Percentiles rank a stretch among this genome's conserved stretches.
phyloP scores from a whole-genome alignment of 164 flowering plant genomes.

The Santalum album region DNA sequence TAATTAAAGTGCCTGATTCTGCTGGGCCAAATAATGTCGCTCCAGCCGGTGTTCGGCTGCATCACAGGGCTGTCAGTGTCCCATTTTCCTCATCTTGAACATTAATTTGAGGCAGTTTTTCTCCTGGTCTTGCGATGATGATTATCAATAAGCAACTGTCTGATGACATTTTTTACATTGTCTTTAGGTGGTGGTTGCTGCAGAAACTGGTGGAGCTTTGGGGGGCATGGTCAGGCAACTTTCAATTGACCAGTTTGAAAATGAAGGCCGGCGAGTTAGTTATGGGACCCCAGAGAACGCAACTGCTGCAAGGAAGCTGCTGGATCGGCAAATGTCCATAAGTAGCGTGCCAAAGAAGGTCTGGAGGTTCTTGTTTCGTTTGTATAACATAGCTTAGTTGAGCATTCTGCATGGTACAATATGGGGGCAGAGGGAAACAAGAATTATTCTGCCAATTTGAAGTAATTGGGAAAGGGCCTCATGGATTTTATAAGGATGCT shows the following conservation, averaged over 20 bases:
- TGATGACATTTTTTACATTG: not conserved
- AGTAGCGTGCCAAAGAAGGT: conserved; percentile 98
- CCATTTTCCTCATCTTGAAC: conserved; percentile 4
- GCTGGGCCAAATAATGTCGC: conserved; percentile 37
- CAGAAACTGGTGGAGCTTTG: conserved; percentile 85
- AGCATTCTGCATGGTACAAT: not conserved
- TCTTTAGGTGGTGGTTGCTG: conserved; percentile 82
- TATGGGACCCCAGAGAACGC: conserved; percentile 99
- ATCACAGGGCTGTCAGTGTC: conserved; percentile 89
- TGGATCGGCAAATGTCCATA: conserved; percentile 95
- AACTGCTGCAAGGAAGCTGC: conserved; percentile 88
- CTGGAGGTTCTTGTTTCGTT: conserved; percentile 4
- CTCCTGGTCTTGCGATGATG: no score
- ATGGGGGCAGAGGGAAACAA: no score
- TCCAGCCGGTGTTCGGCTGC: conserved; percentile 82
- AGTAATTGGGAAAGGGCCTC: no score
- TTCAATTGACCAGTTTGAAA: conserved; percentile 87
- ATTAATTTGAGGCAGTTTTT: conserved; percentile 2
- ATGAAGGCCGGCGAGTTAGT: conserved; percentile 96
- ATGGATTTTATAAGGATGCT: no score
- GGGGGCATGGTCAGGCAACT: conserved; percentile 85
- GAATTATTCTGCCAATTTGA: no score
- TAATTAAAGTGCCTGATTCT: conserved; percentile 76
- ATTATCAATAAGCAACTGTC: no score
- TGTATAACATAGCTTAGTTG: not conserved